Evolutionary conservation across 305 asterid genomes (phyloP), one percentile per base, ranked within the genome.

Genomic region (Striga hermonthica): DNA sequence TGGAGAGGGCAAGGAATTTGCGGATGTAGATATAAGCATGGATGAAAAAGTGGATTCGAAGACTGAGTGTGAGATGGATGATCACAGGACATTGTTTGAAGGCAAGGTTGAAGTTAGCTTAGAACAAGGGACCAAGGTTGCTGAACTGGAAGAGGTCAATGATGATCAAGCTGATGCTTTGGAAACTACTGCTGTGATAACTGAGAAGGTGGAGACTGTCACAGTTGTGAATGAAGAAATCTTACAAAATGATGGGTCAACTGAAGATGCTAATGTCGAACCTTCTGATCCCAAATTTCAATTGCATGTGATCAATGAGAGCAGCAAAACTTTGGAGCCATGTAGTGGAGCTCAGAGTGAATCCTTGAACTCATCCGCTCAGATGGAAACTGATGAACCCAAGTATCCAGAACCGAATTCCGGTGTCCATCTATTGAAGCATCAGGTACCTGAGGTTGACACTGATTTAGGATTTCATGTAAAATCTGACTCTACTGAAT

Each of bases 381-480:
- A 55, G 70, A 76, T 45, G 64, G 79, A 77, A 69, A 79, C 43
- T 67, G 92, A 75, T 22, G 91, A 74, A 64, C 57, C 74, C 39
- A 76, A 70, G 62, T 11, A 48, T 45, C 64, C 47, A 62, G 82
- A 65, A 34, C 68, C 68, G 35, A 81, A 84, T 74, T 61, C 79
- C 65, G 65, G 65, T 68, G 57, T 53, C 82, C 75, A 50, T 80
- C 68, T 79, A 47, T 68, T 73, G 79, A 71, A 79, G 80, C 70
- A 79, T 82, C 97, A 79, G 95, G 91, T 86, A 85, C 77, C 90
- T 80, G 89, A 80, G 93, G 89, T 76, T 83, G 81, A 78, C 74
- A 76, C 85, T 72, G 67, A 71, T 83, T 78, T 76, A 75, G 90
- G 89, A 87, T 67, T 64, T 76, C 85, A 84, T 80, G 90, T 88